Evolutionary conservation across 2,329 filamentous ascomycete genomes (phyloP).

Genomic region (Clonostachys solani): DNA sequence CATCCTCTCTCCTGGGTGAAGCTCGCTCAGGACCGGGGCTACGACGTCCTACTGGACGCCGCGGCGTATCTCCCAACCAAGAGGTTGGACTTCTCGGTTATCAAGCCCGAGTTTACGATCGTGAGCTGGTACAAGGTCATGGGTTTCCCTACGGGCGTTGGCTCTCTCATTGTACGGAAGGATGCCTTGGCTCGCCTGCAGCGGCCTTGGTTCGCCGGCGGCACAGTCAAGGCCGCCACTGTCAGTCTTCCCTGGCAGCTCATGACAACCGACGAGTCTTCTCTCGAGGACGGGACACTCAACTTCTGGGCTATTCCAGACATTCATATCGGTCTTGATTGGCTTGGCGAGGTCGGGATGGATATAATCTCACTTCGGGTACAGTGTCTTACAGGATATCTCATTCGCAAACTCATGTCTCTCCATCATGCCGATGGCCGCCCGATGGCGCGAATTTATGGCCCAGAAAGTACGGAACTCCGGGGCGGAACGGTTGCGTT

Average conservation of each 20-base stretch:
- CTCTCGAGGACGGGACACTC: slow-evolving; percentile 33
- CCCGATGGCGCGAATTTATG: slow-evolving; percentile 26
- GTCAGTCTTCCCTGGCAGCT: slow-evolving; percentile 22
- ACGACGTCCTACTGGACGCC: slow-evolving; percentile 32
- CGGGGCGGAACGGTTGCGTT: slow-evolving; percentile 31
- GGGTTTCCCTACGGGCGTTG: slow-evolving; percentile 34
- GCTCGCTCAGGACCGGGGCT: slow-evolving; percentile 27
- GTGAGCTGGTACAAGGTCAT: slow-evolving; percentile 37
- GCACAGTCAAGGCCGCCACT: slow-evolving; percentile 26
- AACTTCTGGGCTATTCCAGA: slow-evolving; percentile 34
- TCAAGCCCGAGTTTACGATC: slow-evolving; percentile 30
- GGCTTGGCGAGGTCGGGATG: slow-evolving; percentile 21
- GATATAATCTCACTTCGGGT: slow-evolving; percentile 20
- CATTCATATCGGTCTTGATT: slow-evolving; percentile 27
- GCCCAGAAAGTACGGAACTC: slow-evolving; percentile 16
- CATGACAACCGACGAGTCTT: slow-evolving; percentile 17
- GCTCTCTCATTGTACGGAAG: slow-evolving; percentile 27
- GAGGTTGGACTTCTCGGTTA: slow-evolving; percentile 21
- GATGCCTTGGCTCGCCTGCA: slow-evolving; percentile 20
- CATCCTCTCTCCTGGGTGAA: slow-evolving; percentile 30
- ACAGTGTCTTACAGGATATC: slow-evolving; percentile 28
- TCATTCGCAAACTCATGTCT: slow-evolving; percentile 18
- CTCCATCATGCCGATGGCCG: slow-evolving; percentile 24
- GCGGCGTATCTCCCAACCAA: slow-evolving; percentile 32
- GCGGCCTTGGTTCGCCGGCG: slow-evolving; percentile 33